These are phyloP conservation scores for Taphrina deformans DNA, from an alignment of 1,139 yeast genomes.

Conservation along the genomic window DNA sequence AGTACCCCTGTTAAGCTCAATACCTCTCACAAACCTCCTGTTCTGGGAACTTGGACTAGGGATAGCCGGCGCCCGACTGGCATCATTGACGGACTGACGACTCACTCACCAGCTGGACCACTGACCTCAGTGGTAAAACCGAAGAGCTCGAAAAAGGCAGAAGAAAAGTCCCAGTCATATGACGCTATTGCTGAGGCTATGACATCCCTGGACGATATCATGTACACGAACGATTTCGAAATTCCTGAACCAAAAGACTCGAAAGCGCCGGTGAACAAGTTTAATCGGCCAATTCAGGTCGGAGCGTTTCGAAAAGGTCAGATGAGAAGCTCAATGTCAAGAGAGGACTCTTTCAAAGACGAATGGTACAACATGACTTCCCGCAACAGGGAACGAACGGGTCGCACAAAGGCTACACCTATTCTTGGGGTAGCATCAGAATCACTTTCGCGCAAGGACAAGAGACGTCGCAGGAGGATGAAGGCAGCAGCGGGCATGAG, in stretches of 20 bases:
- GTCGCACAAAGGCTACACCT: conserved; percentile 16
- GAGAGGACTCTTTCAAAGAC: conserved; percentile 29
- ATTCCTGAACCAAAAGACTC: background rate
- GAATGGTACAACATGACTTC: conserved; percentile 27
- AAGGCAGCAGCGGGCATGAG: conserved; percentile 21
- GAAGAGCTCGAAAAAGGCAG: background rate
- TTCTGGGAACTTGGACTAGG: conserved; percentile 35
- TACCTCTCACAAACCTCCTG: conserved; percentile 31
- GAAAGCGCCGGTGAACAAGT: conserved; percentile 11
- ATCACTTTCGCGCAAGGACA: conserved; percentile 25
- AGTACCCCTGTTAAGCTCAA: conserved; percentile 19
- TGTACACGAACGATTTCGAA: conserved; percentile 29
- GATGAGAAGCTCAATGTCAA: conserved; percentile 11
- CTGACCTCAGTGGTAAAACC: background rate
- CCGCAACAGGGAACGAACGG: conserved; percentile 9
- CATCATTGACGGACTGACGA: conserved; percentile 29
- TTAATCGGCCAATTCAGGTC: conserved; percentile 10
- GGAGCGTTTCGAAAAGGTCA: conserved; percentile 24
- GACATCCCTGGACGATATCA: conserved; percentile 32
- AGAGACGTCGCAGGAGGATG: conserved; percentile 20
- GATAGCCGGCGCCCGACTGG: conserved; percentile 31
- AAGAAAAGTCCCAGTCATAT: background rate
- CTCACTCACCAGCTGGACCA: conserved; percentile 20
- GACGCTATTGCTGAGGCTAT: conserved; percentile 21
- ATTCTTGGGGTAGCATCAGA: conserved; percentile 22